Evolutionary conservation across 331 rosid species (phyloP), one percentile per base, ranked within the genome.

Genomic region (Telfairia occidentalis): DNA sequence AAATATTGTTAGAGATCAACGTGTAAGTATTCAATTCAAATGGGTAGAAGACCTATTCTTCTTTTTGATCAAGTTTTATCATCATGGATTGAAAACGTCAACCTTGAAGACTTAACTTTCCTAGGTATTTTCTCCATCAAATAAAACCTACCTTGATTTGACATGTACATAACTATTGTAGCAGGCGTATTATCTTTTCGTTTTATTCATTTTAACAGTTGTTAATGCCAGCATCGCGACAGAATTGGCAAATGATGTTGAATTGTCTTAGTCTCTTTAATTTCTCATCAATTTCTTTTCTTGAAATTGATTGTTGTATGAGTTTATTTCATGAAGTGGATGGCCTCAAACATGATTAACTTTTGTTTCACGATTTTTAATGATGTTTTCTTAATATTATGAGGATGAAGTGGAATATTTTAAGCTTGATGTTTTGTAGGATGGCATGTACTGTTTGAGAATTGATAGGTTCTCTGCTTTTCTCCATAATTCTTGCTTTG

Each of bases 1-100:
- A 64, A 19, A 30, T 59, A 30, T 59, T 30, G 23, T 2, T 59
- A 21, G 32, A 40, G 29, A 66, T 1, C 50, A 38, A 19, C 30
- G 13, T 35, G 13, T 52, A 11, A 65, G 29, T 37, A 19, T 19
- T 38, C 30, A 16, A 70, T 28, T 15, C 6, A 49, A 26, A 18
- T 48, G 16, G 29, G 58, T 30, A 71, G 53, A 16, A 23, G 75
- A 29, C 40, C 19, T 29, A 8, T 71, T 29, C 45, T 71, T 71
- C 60, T 71, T n/a, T n/a, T n/a, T 71, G 76, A 45, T 48, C 46
- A 71, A 71, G 10, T 28, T 49, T 70, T 42, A 26, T 29, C 15
- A 3, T 28, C 16, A 40, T 70, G 75, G 75, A 70, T 70, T 70
- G 42, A 70, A 45, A 45, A 28, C 24, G 42, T 70, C 58, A 70